Evolutionary conservation across 108 stramenopile species (phyloP), one percentile per base, ranked within the genome.

Genomic region (Skeletonema costatum): DNA sequence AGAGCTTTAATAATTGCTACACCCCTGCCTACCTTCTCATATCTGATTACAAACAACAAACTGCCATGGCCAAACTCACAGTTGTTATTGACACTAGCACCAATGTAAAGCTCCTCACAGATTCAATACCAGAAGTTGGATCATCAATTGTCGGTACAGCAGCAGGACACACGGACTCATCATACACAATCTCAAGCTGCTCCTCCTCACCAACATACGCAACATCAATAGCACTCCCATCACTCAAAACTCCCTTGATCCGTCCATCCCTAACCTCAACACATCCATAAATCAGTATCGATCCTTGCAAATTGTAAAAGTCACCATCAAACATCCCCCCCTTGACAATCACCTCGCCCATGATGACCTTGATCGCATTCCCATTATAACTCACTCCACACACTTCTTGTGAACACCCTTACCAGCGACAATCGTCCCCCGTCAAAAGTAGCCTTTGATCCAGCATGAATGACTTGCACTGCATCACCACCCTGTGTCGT

Each of bases 401-500:
- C 1, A 70, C 64, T 39, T 70, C 19, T 13, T 38, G 17, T 0
- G 48, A 64, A 36, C 76, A 77, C 30, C 76, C 68, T 12, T 50
- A 9, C 76, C 76, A 6, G 76, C 63, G 3, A 42, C 59, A n/a
- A 70, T 70, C 36, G 0, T 25, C 76, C 76, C 31, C 76, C 76
- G 25, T 64, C 16, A 50, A 77, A 70, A 2, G 33, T 41, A 1
- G 62, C 76, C 60, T 50, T 44, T 31, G 76, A 61, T 16, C 76
- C 76, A 33, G 11, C 10, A n/a, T 69, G 76, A 53, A 77, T 63
- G 25, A 77, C 44, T 14, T 69, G 69, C 9, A 77, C 68, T 11
- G 76, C 76, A 63, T 70, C 48, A 48, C 76, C 76, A 10, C 76
- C 76, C 33, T 53, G 58, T 30, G 76, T 77, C 8, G 68, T 69